Conservation (phyloP, 306 rosid genomes). For the Potentilla sterilis region DNA sequence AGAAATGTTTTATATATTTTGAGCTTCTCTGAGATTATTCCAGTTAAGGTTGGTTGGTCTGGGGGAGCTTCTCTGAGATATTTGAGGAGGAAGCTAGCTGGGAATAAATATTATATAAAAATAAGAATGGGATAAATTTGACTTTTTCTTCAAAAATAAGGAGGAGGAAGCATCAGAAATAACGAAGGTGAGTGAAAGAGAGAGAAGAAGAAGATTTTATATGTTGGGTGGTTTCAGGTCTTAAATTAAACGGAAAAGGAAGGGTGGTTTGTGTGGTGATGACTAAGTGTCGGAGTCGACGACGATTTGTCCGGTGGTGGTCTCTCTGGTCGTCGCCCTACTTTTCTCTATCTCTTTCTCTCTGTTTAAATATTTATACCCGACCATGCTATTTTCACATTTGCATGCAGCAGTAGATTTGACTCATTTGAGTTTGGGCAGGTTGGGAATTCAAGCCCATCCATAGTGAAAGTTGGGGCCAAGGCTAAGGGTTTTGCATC, state of each 20-base stretch:
- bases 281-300: neutral
- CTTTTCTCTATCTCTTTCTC: neutral
- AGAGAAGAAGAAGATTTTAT: neutral
- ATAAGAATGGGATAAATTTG: slow-evolving; percentile 20
- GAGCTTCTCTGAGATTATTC: neutral
- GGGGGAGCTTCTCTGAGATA: too few relatives aligned
- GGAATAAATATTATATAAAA: neutral
- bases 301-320: neutral
- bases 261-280: neutral
- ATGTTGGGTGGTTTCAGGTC: neutral
- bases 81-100: too few relatives aligned
- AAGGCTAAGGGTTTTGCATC: too few relatives aligned
- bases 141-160: slow-evolving; percentile 33
- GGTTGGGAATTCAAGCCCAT: too few relatives aligned
- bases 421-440: too few relatives aligned
- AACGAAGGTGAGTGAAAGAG: slow-evolving; percentile 23
- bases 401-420: too few relatives aligned
- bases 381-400: too few relatives aligned
- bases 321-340: neutral
- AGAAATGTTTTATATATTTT: neutral
- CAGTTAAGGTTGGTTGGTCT: slow-evolving; percentile 8
- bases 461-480: too few relatives aligned
- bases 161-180: slow-evolving; percentile 23
- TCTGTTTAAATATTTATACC: neutral
- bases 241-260: neutral